Evolutionary conservation across 2,329 filamentous ascomycete species (phyloP).

Genomic region (Penicillium fuscoglaucum): DNA sequence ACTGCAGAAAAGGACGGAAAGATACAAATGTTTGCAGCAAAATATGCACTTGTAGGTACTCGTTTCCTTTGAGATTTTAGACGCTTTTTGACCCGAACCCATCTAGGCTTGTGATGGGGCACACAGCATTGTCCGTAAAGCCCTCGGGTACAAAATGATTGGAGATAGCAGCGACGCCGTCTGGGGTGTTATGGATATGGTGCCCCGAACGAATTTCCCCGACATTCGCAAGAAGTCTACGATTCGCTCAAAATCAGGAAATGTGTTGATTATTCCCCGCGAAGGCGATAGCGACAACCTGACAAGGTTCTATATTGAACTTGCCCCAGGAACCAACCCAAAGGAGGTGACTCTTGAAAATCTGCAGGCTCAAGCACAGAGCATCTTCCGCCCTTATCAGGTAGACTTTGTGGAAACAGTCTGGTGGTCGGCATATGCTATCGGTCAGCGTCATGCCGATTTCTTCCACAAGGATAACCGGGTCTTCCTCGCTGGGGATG

Average conservation of each 20-base stretch:
- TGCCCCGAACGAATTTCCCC: conserved; percentile 51
- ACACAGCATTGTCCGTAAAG: conserved; percentile 43
- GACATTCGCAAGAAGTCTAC: conserved; percentile 54
- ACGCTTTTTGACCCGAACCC: background rate
- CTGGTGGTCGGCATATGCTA: conserved; percentile 73
- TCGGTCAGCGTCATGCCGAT: conserved; percentile 69
- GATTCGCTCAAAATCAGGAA: conserved; percentile 49
- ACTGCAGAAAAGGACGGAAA: conserved; percentile 45
- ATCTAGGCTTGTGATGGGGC: conserved; percentile 51
- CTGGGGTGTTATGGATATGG: conserved; percentile 59
- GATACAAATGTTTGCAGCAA: conserved; percentile 47
- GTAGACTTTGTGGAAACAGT: conserved; percentile 56
- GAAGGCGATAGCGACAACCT: conserved; percentile 56
- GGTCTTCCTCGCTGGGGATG: conserved; percentile 70
- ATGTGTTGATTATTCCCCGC: conserved; percentile 54
- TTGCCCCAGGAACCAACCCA: conserved; percentile 52
- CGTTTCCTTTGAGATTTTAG: too few relatives aligned
- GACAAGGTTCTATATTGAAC: conserved; percentile 63
- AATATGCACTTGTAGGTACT: conserved; percentile 53
- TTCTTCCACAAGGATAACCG: conserved; percentile 65
- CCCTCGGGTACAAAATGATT: conserved; percentile 54
- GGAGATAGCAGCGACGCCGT: conserved; percentile 59
- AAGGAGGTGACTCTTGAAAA: conserved; percentile 55
- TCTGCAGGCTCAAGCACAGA: conserved; percentile 54
- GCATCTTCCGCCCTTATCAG: conserved; percentile 56